Evolutionary conservation across 2,329 filamentous ascomycete species (phyloP).

Genomic region (Mycosphaerella arachidis): DNA sequence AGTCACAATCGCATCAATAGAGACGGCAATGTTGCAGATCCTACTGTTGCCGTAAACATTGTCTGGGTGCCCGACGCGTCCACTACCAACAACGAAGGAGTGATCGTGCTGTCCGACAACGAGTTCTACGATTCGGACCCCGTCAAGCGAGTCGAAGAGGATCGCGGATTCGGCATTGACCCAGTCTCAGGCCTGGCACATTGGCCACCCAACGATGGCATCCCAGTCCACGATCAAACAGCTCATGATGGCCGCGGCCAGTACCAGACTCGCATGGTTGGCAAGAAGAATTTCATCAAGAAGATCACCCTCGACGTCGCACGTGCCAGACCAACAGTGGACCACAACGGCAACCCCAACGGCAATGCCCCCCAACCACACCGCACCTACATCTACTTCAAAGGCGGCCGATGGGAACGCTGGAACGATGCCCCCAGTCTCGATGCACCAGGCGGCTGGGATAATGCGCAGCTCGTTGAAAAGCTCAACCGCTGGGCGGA

Average conservation of each 20-base stretch:
- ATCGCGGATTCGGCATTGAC: slow-evolving; percentile 14
- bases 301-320: slow-evolving; percentile 21
- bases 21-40: slow-evolving; percentile 1
- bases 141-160: neutral
- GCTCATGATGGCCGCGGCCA: neutral
- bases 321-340: slow-evolving; percentile 1
- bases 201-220: slow-evolving; percentile 17
- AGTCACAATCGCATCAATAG: neutral
- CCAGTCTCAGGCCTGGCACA: slow-evolving; percentile 10
- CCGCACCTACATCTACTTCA: slow-evolving; percentile 76
- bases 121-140: neutral
- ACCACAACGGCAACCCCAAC: neutral
- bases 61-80: slow-evolving; percentile 13
- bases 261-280: slow-evolving; percentile 20
- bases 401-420: slow-evolving; percentile 50
- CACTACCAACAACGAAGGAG: neutral
- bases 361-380: slow-evolving; percentile 48
- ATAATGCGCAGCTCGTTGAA: slow-evolving; percentile 53
- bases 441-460: slow-evolving; percentile 59
- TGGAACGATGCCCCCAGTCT: slow-evolving; percentile 71
- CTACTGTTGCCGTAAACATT: slow-evolving; percentile 11
- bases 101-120: neutral
- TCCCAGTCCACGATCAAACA: slow-evolving; percentile 14
- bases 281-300: slow-evolving; percentile 2
- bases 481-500: slow-evolving; percentile 53